phyloP scores from a whole-genome alignment of 768 basidiomycete genomes.

The Termitomyces sp. region DNA sequence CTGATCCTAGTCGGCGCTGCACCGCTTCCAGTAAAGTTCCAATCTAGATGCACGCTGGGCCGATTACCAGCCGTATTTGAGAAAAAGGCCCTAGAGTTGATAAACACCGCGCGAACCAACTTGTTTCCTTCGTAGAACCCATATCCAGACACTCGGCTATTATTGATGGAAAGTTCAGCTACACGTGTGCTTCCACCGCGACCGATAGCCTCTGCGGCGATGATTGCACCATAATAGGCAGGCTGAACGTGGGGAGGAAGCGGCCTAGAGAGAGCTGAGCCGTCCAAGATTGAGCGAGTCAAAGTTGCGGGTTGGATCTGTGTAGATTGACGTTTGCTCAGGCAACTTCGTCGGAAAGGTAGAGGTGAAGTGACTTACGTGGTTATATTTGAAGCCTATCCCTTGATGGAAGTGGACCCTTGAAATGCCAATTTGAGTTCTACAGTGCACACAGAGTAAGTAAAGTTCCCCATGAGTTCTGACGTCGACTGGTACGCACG shows the following conservation, averaged over 20 bases:
- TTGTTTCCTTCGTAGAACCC: constrained; percentile 46
- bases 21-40: constrained; percentile 28
- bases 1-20: constrained; percentile 24
- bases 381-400: constrained; percentile 67
- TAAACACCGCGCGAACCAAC: constrained; percentile 47
- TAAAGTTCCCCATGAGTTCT: background rate
- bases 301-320: constrained; percentile 62
- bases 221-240: constrained; percentile 58
- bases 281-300: constrained; percentile 53
- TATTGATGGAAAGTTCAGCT: constrained; percentile 41
- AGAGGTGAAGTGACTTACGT: constrained; percentile 29
- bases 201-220: constrained; percentile 55
- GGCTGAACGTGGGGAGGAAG: constrained; percentile 59
- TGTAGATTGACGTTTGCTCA: background rate
- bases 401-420: constrained; percentile 63
- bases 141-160: constrained; percentile 50
- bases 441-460: background rate
- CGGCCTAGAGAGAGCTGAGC: constrained; percentile 40
- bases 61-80: constrained; percentile 24
- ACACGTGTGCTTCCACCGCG: constrained; percentile 30
- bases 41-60: constrained; percentile 33
- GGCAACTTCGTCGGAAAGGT: background rate
- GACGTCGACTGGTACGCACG: constrained; percentile 22
- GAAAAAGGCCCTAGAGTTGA: constrained; percentile 53
- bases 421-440: constrained; percentile 37